A percentile compares a stretch with the other conserved stretches of the same genome.
phyloP scores from a whole-genome alignment of 345 rosid genomes.

The Cardamine occulta region DNA sequence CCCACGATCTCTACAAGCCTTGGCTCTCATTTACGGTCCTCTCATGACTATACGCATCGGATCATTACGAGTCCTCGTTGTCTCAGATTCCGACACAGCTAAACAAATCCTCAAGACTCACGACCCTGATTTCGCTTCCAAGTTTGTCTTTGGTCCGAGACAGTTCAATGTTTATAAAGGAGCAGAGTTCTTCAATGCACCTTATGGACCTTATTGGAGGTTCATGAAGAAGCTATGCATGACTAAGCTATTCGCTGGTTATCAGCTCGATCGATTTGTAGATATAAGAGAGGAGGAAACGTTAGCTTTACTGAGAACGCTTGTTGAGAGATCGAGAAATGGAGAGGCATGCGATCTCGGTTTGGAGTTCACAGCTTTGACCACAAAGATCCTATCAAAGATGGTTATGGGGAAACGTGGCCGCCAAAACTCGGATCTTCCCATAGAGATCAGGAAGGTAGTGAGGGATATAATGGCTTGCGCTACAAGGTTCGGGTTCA shows the following conservation, averaged over 20 bases:
- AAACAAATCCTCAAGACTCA: constrained; percentile 54
- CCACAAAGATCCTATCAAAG: constrained; percentile 55
- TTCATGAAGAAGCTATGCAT: constrained; percentile 75
- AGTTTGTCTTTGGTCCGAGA: constrained; percentile 58
- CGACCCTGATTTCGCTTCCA: constrained; percentile 58
- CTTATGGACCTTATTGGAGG: constrained; percentile 70
- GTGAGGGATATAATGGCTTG: constrained; percentile 53
- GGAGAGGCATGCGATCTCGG: constrained; percentile 57
- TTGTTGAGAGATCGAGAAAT: constrained; percentile 38
- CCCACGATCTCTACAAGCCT: constrained; percentile 55
- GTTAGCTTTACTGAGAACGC: constrained; percentile 43
- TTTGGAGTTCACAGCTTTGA: constrained; percentile 49
- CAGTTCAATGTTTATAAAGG: constrained; percentile 59
- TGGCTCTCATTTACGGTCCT: constrained; percentile 62
- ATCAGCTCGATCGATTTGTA: constrained; percentile 58
- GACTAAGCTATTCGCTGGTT: constrained; percentile 58
- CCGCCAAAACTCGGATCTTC: constrained; percentile 40
- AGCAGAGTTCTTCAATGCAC: constrained; percentile 57
- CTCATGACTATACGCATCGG: constrained; percentile 58
- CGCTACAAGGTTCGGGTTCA: constrained; percentile 53
- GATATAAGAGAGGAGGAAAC: constrained; percentile 61
- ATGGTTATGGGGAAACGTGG: constrained; percentile 67
- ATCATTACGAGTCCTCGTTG: constrained; percentile 46
- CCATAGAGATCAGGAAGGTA: constrained; percentile 54
- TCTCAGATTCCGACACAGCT: constrained; percentile 55